A percentile compares a stretch with the other conserved stretches of the same genome.
Evolutionary conservation across 306 rosid genomes (phyloP).

Genomic region (Castanea mollissima): DNA sequence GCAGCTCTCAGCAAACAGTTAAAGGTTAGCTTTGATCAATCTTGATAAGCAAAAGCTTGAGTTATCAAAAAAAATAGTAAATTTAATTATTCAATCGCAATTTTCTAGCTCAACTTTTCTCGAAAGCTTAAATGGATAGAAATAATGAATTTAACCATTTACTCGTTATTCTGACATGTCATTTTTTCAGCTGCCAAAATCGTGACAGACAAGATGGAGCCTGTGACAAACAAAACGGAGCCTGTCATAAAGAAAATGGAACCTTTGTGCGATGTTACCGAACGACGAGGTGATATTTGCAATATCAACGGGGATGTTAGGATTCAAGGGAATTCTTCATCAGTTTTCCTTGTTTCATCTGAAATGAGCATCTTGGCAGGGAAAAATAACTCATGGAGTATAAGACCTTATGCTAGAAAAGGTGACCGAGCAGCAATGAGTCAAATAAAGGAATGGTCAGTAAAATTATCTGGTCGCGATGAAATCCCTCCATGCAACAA

Average conservation of each 20-base stretch:
- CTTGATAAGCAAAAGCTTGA: not conserved
- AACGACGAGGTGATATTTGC: constrained; percentile 59
- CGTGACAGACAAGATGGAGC: not conserved
- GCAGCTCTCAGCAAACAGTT: constrained; percentile 25
- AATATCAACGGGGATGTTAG: constrained; percentile 46
- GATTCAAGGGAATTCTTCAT: constrained; percentile 51
- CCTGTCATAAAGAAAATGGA: constrained; percentile 23
- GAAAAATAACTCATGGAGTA: constrained; percentile 46
- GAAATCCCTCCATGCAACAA: constrained; percentile 44
- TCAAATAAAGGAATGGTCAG: constrained; percentile 56
- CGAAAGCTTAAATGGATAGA: too few species aligned
- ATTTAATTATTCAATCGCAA: too few species aligned
- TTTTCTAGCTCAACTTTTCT: too few species aligned
- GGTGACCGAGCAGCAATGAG: constrained; percentile 51
- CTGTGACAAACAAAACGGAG: constrained; percentile 10
- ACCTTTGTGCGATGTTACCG: constrained; percentile 45
- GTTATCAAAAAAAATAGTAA: too few species aligned
- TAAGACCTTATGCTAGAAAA: constrained; percentile 79
- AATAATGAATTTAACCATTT: too few species aligned
- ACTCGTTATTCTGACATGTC: not conserved
- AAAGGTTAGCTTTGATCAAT: constrained; percentile 30
- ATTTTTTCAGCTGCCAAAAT: constrained; percentile 16
- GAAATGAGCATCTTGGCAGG: constrained; percentile 19
- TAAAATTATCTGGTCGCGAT: constrained; percentile 24
- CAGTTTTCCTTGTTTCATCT: constrained; percentile 45